phyloP scores from a whole-genome alignment of 83 land plant species.

The Picea engelmannii region DNA sequence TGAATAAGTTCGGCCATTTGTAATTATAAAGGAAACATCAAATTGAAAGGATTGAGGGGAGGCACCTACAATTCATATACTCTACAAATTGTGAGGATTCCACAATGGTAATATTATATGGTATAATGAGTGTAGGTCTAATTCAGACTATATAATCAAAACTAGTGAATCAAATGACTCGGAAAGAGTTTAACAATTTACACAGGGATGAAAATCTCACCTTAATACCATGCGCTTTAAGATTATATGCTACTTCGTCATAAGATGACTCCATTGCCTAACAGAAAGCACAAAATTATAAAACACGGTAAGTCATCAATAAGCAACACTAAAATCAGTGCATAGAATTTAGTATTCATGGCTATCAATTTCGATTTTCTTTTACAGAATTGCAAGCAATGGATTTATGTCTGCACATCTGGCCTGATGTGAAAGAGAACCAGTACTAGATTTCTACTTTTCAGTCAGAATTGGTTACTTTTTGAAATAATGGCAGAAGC shows the following conservation, averaged over 20 bases:
- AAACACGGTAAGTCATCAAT: not conserved
- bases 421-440: not conserved
- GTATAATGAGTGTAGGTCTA: too few relatives aligned
- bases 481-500: not conserved
- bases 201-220: conserved; percentile 22
- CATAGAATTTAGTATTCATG: too few relatives aligned
- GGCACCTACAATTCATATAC: too few relatives aligned
- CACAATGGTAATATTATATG: too few relatives aligned
- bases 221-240: conserved; percentile 59
- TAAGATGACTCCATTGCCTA: conserved; percentile 92
- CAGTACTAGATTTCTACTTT: not conserved
- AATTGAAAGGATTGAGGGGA: too few relatives aligned
- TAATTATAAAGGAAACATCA: too few relatives aligned
- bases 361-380: too few relatives aligned
- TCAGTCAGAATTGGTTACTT: not conserved
- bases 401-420: not conserved
- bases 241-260: conserved; percentile 69
- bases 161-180: not conserved
- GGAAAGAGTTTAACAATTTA: not conserved
- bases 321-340: too few relatives aligned
- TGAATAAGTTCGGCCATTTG: conserved; percentile 8
- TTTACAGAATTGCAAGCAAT: too few relatives aligned
- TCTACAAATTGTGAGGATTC: too few relatives aligned
- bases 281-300: not conserved
- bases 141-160: too few relatives aligned